phyloP scores from a whole-genome alignment of 2,329 filamentous ascomycete genomes.

The Botrytis galanthina region DNA sequence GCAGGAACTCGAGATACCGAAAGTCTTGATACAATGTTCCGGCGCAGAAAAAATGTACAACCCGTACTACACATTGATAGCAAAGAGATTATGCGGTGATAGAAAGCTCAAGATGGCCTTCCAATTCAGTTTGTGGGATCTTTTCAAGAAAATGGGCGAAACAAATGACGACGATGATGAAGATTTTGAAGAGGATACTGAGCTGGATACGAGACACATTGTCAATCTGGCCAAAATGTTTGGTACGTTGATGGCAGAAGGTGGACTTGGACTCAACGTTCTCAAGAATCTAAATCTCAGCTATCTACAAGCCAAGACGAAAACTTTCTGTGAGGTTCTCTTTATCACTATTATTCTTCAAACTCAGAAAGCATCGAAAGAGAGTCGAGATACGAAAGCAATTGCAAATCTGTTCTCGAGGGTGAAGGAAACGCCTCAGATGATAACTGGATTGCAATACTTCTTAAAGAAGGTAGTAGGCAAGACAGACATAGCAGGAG shows the following conservation, averaged over 20 bases:
- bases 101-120: slow-evolving; percentile 78
- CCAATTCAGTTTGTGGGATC: slow-evolving; percentile 80
- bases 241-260: slow-evolving; percentile 59
- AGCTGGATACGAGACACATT: slow-evolving; percentile 54
- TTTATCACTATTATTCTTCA: slow-evolving; percentile 73
- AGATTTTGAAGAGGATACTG: slow-evolving; percentile 53
- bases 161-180: slow-evolving; percentile 60
- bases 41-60: slow-evolving; percentile 84
- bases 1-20: slow-evolving; percentile 82
- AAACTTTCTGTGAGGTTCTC: slow-evolving; percentile 75
- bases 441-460: slow-evolving; percentile 73
- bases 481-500: slow-evolving; percentile 56
- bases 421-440: slow-evolving; percentile 60
- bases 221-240: slow-evolving; percentile 69
- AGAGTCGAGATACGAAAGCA: slow-evolving; percentile 51
- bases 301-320: slow-evolving; percentile 73
- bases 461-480: slow-evolving; percentile 75
- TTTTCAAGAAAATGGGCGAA: slow-evolving; percentile 85
- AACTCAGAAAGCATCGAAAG: slow-evolving; percentile 52
- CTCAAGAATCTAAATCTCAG: slow-evolving; percentile 74
- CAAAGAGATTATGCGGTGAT: slow-evolving; percentile 72
- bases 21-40: slow-evolving; percentile 83
- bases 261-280: slow-evolving; percentile 56
- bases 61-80: slow-evolving; percentile 87
- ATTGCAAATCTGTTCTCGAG: slow-evolving; percentile 66